Evolutionary conservation across 2,329 filamentous ascomycete species (phyloP).

Genomic region (Colletotrichum nymphaeae): DNA sequence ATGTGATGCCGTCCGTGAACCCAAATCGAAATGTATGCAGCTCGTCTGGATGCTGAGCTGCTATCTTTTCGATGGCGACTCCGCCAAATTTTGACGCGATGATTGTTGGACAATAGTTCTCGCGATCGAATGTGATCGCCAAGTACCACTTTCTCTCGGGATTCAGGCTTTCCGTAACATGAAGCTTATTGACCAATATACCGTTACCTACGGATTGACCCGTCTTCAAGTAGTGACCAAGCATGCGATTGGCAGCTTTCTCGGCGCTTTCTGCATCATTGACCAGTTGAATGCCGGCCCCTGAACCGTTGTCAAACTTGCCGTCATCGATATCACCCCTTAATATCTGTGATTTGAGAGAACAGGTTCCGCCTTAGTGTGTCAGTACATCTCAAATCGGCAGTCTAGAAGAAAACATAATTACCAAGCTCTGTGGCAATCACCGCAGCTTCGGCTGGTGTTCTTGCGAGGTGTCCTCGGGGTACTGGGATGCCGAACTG

Average conservation of each 20-base stretch:
- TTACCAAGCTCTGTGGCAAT: constrained; percentile 42
- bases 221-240: constrained; percentile 20
- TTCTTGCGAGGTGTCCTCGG: constrained; percentile 38
- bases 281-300: constrained; percentile 25
- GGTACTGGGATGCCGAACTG: constrained; percentile 43
- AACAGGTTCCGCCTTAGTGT: constrained; percentile 38
- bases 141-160: constrained; percentile 52
- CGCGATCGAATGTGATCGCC: constrained; percentile 55
- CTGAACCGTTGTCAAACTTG: not conserved
- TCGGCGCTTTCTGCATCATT: constrained; percentile 35
- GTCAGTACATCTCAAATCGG: not conserved
- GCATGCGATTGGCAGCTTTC: constrained; percentile 38
- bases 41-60: not conserved
- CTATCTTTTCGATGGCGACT: constrained; percentile 39
- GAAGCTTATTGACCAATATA: constrained; percentile 44
- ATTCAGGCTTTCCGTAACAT: constrained; percentile 47
- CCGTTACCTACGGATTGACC: not conserved
- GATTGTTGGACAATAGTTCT: constrained; percentile 50
- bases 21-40: constrained; percentile 40
- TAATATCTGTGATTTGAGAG: constrained; percentile 44
- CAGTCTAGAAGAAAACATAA: not conserved
- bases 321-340: not conserved
- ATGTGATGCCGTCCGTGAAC: constrained; percentile 42
- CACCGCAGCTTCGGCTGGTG: constrained; percentile 37
- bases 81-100: constrained; percentile 45